phyloP scores from a whole-genome alignment of 2,329 filamentous ascomycete species.

The Ilyonectria sp. region DNA sequence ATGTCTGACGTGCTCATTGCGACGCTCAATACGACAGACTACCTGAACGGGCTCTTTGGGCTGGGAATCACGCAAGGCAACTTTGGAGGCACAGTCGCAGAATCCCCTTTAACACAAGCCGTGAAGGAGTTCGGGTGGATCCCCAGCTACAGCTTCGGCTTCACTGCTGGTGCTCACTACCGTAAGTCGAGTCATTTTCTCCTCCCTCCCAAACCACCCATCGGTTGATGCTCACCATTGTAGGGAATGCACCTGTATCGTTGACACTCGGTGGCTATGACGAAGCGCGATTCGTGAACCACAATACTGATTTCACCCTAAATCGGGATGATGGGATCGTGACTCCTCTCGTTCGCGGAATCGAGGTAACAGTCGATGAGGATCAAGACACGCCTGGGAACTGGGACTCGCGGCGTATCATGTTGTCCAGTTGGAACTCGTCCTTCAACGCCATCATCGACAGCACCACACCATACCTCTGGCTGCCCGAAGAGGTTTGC shows the following conservation, averaged over 20 bases:
- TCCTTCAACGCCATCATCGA: slow-evolving; percentile 71
- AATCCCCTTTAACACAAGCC: slow-evolving; percentile 69
- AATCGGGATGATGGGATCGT: slow-evolving; percentile 69
- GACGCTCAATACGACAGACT: slow-evolving; percentile 69
- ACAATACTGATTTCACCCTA: slow-evolving; percentile 73
- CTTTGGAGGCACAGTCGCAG: slow-evolving; percentile 65
- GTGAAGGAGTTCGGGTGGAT: slow-evolving; percentile 73
- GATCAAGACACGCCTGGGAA: slow-evolving; percentile 48
- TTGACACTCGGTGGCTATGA: slow-evolving; percentile 82
- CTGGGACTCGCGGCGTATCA: slow-evolving; percentile 57
- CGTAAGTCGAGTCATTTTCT: slow-evolving; percentile 61
- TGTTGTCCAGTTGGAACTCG: slow-evolving; percentile 62
- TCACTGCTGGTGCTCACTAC: slow-evolving; percentile 83
- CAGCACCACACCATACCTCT: slow-evolving; percentile 75
- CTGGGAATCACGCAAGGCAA: slow-evolving; percentile 69
- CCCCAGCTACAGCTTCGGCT: slow-evolving; percentile 82
- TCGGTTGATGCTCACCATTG: slow-evolving; percentile 30
- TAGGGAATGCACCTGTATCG: slow-evolving; percentile 63
- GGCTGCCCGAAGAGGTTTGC: slow-evolving; percentile 73
- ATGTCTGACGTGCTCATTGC: slow-evolving; percentile 65
- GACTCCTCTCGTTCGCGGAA: slow-evolving; percentile 72
- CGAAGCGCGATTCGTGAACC: slow-evolving; percentile 71
- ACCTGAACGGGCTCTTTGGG: slow-evolving; percentile 70
- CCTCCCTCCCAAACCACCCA: too few relatives aligned
- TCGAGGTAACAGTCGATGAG: slow-evolving; percentile 58